These are phyloP conservation scores for Thymus mandschuricus DNA, from an alignment of 257 asterid species.

Conservation along the genomic window DNA sequence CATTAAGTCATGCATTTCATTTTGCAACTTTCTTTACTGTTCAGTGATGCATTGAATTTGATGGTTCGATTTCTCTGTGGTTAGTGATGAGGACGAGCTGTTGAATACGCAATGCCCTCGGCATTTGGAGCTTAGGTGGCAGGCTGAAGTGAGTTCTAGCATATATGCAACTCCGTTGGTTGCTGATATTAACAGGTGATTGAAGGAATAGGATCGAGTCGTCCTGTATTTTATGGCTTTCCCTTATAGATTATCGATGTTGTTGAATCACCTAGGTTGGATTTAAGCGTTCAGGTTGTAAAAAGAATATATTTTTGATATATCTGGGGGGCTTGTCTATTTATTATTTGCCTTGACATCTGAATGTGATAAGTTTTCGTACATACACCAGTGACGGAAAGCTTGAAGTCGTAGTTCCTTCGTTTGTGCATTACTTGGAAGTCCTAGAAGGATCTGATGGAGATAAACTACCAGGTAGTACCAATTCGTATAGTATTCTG, in stretches of 20 bases:
- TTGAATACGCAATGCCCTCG: slow-evolving; percentile 96
- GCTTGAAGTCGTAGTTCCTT: slow-evolving; percentile 92
- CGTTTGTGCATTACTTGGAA: slow-evolving; percentile 98
- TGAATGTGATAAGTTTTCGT: slow-evolving; percentile 25
- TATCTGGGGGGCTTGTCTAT: background rate
- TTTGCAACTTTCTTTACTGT: background rate
- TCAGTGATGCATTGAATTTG: slow-evolving; percentile 12
- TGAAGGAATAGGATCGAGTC: background rate
- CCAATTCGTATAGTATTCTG: slow-evolving; percentile 1
- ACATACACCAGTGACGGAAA: slow-evolving; percentile 80
- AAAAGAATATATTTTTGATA: slow-evolving; percentile 7
- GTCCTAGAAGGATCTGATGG: slow-evolving; percentile 99
- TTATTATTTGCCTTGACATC: slow-evolving; percentile 15
- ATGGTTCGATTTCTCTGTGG: slow-evolving; percentile 27
- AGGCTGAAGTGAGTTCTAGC: slow-evolving; percentile 98
- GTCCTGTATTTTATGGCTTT: background rate
- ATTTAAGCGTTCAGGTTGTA: slow-evolving; percentile 14
- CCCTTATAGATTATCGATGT: background rate
- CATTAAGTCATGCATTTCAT: slow-evolving; percentile 7
- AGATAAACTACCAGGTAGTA: slow-evolving; percentile 92
- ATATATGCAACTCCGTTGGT: slow-evolving; percentile 88
- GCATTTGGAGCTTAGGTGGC: slow-evolving; percentile 97
- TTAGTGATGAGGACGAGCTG: slow-evolving; percentile 85
- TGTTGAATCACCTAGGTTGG: background rate
- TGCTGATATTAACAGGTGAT: slow-evolving; percentile 96